Evolutionary conservation across 1,139 yeast genomes (phyloP).

Genomic region (Yamadazyma sp.): DNA sequence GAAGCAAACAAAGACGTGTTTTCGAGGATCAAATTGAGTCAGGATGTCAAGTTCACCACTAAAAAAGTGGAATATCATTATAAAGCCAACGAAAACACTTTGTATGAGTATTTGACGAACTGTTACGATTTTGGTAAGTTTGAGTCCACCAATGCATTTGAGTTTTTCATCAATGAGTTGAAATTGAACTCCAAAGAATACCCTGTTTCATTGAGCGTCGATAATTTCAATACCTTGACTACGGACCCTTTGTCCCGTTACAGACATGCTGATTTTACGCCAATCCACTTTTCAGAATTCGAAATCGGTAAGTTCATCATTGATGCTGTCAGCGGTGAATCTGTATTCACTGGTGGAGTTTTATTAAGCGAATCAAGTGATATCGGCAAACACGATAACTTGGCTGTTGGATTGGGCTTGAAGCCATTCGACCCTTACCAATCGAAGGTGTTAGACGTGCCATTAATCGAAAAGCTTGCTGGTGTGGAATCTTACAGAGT

Average conservation of each 20-base stretch:
- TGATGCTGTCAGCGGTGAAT: slow-evolving; percentile 56
- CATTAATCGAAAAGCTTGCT: slow-evolving; percentile 50
- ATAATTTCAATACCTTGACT: slow-evolving; percentile 68
- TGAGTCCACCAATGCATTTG: slow-evolving; percentile 42
- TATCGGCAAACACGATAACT: slow-evolving; percentile 37
- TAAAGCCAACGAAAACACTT: slow-evolving; percentile 43
- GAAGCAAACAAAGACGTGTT: slow-evolving; percentile 56
- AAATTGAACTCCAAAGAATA: slow-evolving; percentile 40
- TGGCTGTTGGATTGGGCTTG: slow-evolving; percentile 60
- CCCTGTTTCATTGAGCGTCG: slow-evolving; percentile 73
- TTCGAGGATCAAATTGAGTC: slow-evolving; percentile 47
- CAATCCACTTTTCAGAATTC: slow-evolving; percentile 61
- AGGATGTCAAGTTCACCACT: slow-evolving; percentile 37
- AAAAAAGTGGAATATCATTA: slow-evolving; percentile 37
- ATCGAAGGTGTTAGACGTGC: slow-evolving; percentile 51
- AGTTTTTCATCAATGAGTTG: slow-evolving; percentile 55
- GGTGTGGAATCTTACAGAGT: slow-evolving; percentile 51
- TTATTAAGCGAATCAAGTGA: slow-evolving; percentile 56
- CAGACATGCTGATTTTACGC: slow-evolving; percentile 55
- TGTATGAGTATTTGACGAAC: slow-evolving; percentile 37
- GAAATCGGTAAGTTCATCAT: slow-evolving; percentile 66
- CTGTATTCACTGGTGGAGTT: slow-evolving; percentile 59
- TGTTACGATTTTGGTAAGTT: slow-evolving; percentile 42
- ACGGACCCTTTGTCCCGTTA: slow-evolving; percentile 60
- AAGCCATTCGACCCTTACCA: slow-evolving; percentile 59